Base-by-base conservation (phyloP, 352 stramenopile species). In the Albugo laibachii region DNA sequence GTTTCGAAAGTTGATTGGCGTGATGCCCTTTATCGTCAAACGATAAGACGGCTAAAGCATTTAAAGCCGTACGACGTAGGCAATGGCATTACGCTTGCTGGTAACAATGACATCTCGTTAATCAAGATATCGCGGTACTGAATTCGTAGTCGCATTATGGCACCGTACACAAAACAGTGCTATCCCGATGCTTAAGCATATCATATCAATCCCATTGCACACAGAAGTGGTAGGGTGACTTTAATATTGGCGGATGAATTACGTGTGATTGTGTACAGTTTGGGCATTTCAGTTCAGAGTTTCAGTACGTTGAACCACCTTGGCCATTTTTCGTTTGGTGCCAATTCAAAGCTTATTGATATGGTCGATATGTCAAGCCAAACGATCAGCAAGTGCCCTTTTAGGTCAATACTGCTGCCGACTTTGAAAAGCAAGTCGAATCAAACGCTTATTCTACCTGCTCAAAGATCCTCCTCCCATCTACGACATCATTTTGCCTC, bases 11-110 rank as follows among this genome's bases (percentile, higher is more conserved):
- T 78, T 68, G 36, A 92, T 83, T 58, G 83, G 74, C 84, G n/a
- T 64, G 92, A 41, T 96, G 93, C 48, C 55, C 97, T 39, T 69
- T 97, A 36, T 91, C 81, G 11, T 96, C 92, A 15, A 98, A 98
- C 62, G 89, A 97, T 69, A 97, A 97, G 66, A 97, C 92, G 31
- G 93, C 97, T 55, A 97, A 97, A 62, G 63, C 97, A 20, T 98
- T 91, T 91, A 95, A 95, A 46, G 56, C 97, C 77, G 54, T 86
- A 70, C 61, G 81, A 80, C 56, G 56, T 66, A 46, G 61, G 69
- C 45, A 51, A 48, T 1, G 46, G 69, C 18, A 50, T 58, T 12
- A 52, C 63, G 24, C 45, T 39, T n/a, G 6, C 10, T 14, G 16
- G 45, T 15, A 13, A n/a, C 8, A 13, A 4, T 15, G 11, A 11